Base-by-base conservation (phyloP, 305 asterid species). In the Nicotiana rustica region DNA sequence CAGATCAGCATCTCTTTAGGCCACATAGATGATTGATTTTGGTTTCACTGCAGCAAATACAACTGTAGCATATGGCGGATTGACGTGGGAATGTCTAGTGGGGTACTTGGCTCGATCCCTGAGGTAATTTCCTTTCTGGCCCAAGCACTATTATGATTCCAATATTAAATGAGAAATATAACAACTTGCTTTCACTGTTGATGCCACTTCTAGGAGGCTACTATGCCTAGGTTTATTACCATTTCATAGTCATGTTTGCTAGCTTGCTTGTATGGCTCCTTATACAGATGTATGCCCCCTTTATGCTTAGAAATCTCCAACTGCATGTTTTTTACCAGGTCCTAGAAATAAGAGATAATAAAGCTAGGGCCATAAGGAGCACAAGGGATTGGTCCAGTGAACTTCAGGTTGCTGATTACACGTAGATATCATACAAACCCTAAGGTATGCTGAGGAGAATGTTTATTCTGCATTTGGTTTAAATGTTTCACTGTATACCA, bases 41-140 rank as follows among this genome's bases (percentile, higher is more conserved):
- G 77, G 56, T 87, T 80, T 35, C 21, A 47, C 10, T 87, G 93
- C 94, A 96, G 99, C 84, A 91, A 90, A 82, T 94, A 88, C 89
- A 85, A 90, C 82, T 89, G 98, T 81, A 86, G 90, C 76, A 90
- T 96, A 83, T 94, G 98, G 98, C 91, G 98, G 44, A 90, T 96
- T 79, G 99, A 96, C 59, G 98, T 96, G 59, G 99, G 99, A 65
- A 96, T 96, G 99, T 96, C 99, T 13, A 91, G 96, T 10, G 99
- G 99, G 47, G 99, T 96, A 86, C 97, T 93, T 85, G 96, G 90
- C 87, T 94, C 99, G 64, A 90, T 84, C 64, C 99, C 99, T 2
- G 98, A 96, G 98, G 99, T 95, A 90, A 78, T 79, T 13, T 69
- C 66, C 52, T 66, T 47, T 29, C 35, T 56, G 10, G 10, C 44